Evolutionary conservation across 805 yeast genomes (phyloP).

Genomic region (Nakazawaea wickerhamii): DNA sequence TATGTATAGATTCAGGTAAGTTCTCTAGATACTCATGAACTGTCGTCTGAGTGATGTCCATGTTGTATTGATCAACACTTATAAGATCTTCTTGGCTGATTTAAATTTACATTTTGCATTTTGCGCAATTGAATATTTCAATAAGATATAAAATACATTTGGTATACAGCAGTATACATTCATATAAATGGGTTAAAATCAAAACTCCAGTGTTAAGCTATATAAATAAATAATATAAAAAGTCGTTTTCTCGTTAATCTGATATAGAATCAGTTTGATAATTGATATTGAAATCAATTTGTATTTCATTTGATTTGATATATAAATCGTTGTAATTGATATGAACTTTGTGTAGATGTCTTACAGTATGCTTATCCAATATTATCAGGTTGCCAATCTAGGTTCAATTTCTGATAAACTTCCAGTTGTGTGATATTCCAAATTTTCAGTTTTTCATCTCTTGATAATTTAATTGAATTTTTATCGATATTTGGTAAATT

Average conservation of each 20-base stretch:
- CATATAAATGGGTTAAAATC: too few relatives aligned
- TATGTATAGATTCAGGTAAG: conserved; percentile 81
- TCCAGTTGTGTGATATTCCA: conserved; percentile 63
- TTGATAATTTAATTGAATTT: conserved; percentile 30
- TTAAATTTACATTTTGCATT: too few relatives aligned
- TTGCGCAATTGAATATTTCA: too few relatives aligned
- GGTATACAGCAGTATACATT: too few relatives aligned
- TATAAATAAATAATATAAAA: not conserved
- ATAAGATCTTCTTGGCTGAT: too few relatives aligned
- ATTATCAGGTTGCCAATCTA: conserved; percentile 53
- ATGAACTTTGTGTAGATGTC: not conserved
- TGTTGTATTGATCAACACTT: not conserved
- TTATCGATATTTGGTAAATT: conserved; percentile 18
- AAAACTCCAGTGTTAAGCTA: too few relatives aligned
- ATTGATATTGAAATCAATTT: too few relatives aligned
- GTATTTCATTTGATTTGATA: too few relatives aligned
- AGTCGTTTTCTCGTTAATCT: not conserved
- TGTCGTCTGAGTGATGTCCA: conserved; percentile 30
- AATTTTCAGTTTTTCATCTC: conserved; percentile 50
- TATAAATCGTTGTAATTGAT: too few relatives aligned
- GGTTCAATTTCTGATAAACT: conserved; percentile 52
- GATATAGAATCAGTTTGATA: too few relatives aligned
- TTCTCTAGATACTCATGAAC: conserved; percentile 89
- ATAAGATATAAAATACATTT: too few relatives aligned
- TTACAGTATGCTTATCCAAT: conserved; percentile 13